phyloP scores from a whole-genome alignment of 768 basidiomycete genomes.

The Pulveroboletus frians region DNA sequence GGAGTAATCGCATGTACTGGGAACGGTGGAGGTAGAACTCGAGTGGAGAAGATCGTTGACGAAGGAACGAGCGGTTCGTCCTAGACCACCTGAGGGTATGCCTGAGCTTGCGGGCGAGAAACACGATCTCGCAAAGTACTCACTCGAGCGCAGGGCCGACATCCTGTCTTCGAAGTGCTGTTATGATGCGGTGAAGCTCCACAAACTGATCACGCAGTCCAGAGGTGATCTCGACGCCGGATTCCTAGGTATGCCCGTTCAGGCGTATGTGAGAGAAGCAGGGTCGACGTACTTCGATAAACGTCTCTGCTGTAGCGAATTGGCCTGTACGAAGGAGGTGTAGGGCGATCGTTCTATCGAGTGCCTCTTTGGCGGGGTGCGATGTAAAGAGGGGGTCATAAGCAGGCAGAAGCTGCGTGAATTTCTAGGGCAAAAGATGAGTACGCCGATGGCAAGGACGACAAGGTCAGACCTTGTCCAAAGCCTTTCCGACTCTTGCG shows the following conservation, averaged over 20 bases:
- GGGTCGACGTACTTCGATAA: constrained; percentile 52
- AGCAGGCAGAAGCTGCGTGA: constrained; percentile 54
- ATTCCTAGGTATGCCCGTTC: constrained; percentile 48
- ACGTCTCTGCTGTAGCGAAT: constrained; percentile 70
- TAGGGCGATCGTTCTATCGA: constrained; percentile 66
- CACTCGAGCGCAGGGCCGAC: constrained; percentile 77
- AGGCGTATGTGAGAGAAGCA: background rate
- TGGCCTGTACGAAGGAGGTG: constrained; percentile 81
- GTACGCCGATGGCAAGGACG: background rate
- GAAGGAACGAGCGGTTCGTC: constrained; percentile 60
- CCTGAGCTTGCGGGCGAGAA: background rate
- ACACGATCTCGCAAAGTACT: constrained; percentile 18
- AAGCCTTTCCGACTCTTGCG: constrained; percentile 71
- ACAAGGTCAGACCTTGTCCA: constrained; percentile 74
- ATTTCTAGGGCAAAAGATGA: constrained; percentile 42
- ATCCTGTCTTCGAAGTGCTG: constrained; percentile 58
- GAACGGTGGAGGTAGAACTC: constrained; percentile 90
- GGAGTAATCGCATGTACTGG: constrained; percentile 77
- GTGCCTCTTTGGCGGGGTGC: constrained; percentile 48
- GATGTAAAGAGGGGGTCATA: constrained; percentile 67
- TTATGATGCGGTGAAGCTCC: constrained; percentile 68
- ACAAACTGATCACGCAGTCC: constrained; percentile 54
- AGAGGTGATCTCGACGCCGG: constrained; percentile 49
- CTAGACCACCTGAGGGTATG: constrained; percentile 65
- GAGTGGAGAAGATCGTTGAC: constrained; percentile 67